Evolutionary conservation across 1,284 basidiomycete species (phyloP).

Genomic region (Heterobasidion occidentale): DNA sequence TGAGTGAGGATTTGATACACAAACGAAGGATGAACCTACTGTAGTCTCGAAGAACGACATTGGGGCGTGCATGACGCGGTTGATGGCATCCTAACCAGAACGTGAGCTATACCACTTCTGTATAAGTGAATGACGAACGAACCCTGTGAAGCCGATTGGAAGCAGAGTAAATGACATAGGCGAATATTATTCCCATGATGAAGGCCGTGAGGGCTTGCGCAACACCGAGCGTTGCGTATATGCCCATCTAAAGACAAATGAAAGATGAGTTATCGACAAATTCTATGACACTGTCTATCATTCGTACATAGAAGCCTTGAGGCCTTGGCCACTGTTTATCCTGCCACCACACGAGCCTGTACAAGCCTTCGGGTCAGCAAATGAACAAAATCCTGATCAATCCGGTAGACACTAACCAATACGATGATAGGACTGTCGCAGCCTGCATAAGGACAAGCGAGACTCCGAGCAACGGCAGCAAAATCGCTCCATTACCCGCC

Average conservation of each 20-base stretch:
- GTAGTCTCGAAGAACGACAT: constrained; percentile 91
- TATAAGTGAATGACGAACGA: neutral
- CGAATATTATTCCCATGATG: constrained; percentile 45
- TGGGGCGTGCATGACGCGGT: constrained; percentile 64
- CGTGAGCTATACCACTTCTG: constrained; percentile 9
- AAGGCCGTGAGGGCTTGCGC: constrained; percentile 44
- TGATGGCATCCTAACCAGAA: constrained; percentile 40
- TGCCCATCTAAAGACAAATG: constrained; percentile 44
- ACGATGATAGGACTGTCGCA: constrained; percentile 54
- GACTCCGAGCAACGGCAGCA: constrained; percentile 27
- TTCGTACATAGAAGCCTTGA: constrained; percentile 52
- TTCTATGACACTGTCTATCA: too few species aligned
- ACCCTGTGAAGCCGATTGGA: constrained; percentile 40
- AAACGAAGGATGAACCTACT: constrained; percentile 18
- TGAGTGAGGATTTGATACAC: neutral
- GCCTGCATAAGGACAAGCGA: constrained; percentile 55
- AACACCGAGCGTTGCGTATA: constrained; percentile 52
- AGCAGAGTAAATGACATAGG: constrained; percentile 59
- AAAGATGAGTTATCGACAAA: too few species aligned
- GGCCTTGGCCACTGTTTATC: constrained; percentile 45
- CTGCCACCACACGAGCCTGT: constrained; percentile 70
- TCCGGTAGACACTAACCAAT: constrained; percentile 39
- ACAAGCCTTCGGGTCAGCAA: neutral
- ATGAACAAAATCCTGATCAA: too few species aligned
- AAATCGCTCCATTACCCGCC: constrained; percentile 41